Evolutionary conservation across 352 stramenopile genomes (phyloP).

Genomic region (Phytopythium ostracodes): DNA sequence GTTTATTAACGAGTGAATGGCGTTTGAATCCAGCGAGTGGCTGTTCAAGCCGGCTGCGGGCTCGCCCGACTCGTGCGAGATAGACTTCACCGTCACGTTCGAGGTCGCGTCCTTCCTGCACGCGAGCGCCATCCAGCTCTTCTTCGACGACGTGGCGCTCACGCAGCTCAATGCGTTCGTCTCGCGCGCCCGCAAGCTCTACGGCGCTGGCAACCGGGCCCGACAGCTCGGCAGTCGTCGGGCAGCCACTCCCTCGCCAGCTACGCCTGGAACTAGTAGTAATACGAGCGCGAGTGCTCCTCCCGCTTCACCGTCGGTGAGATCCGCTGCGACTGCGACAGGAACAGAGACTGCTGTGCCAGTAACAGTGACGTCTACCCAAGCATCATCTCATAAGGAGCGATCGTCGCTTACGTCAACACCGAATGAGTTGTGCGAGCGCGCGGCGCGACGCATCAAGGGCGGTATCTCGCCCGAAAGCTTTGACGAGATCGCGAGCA

Average conservation of each 20-base stretch:
- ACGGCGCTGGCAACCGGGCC: constrained; percentile 15
- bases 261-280: background rate
- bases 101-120: constrained; percentile 79
- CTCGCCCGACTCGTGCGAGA: constrained; percentile 52
- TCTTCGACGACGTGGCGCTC: constrained; percentile 81
- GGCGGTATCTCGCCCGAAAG: constrained; percentile 47
- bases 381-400: background rate
- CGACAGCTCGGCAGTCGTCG: background rate
- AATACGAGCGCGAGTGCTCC: background rate
- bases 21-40: constrained; percentile 47
- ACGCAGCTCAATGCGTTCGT: constrained; percentile 85
- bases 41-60: constrained; percentile 42
- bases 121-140: constrained; percentile 76
- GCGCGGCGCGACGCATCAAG: constrained; percentile 29
- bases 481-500: constrained; percentile 41
- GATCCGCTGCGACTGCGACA: background rate
- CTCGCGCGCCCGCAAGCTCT: constrained; percentile 48
- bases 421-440: background rate
- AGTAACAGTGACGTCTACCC: background rate
- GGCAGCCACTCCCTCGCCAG: background rate
- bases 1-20: background rate
- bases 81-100: constrained; percentile 81
- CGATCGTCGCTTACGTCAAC: background rate
- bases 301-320: background rate
- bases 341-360: background rate